phyloP scores from a whole-genome alignment of 2,329 filamentous ascomycete genomes.

The Alternaria incomplexa region DNA sequence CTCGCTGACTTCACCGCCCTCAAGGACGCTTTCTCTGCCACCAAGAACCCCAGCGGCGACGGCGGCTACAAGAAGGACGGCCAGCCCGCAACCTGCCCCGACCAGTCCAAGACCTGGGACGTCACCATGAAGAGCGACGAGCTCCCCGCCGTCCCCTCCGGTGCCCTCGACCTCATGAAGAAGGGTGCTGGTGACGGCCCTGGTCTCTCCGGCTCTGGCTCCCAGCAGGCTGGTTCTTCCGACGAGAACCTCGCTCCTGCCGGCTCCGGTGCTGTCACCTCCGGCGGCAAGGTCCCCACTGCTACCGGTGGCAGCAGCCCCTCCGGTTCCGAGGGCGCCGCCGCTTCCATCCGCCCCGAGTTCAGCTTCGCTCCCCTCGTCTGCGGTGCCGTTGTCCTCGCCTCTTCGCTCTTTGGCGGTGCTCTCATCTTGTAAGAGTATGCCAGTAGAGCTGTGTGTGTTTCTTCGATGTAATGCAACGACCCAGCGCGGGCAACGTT shows the following conservation, averaged over 20 bases:
- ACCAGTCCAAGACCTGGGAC: slow-evolving; percentile 62
- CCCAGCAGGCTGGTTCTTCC: slow-evolving; percentile 60
- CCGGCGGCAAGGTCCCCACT: slow-evolving; percentile 33
- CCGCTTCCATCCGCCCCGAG: slow-evolving; percentile 53
- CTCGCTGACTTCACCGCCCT: slow-evolving; percentile 68
- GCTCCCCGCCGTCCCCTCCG: slow-evolving; percentile 64
- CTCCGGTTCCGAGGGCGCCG: slow-evolving; percentile 48
- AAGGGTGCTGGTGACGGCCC: slow-evolving; percentile 63
- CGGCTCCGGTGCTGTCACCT: slow-evolving; percentile 57
- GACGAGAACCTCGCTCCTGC: slow-evolving; percentile 54
- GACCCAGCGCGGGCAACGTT: slow-evolving; percentile 40
- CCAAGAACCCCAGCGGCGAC: slow-evolving; percentile 60
- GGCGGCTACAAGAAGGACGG: slow-evolving; percentile 65
- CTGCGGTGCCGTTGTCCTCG: slow-evolving; percentile 58
- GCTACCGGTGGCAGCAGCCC: slow-evolving; percentile 24
- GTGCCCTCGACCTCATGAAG: slow-evolving; percentile 63
- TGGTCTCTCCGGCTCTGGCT: slow-evolving; percentile 63
- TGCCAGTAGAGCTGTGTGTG: neutral
- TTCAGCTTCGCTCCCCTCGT: slow-evolving; percentile 58
- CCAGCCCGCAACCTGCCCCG: slow-evolving; percentile 61
- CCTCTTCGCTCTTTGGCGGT: slow-evolving; percentile 62
- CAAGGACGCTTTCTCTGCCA: slow-evolving; percentile 57
- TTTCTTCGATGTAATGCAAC: slow-evolving; percentile 25
- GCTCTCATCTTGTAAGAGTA: slow-evolving; percentile 47
- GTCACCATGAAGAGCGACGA: slow-evolving; percentile 54